Evolutionary conservation across 768 basidiomycete species (phyloP), one percentile per base, ranked within the genome.

Genomic region (Mycena chlorophos): DNA sequence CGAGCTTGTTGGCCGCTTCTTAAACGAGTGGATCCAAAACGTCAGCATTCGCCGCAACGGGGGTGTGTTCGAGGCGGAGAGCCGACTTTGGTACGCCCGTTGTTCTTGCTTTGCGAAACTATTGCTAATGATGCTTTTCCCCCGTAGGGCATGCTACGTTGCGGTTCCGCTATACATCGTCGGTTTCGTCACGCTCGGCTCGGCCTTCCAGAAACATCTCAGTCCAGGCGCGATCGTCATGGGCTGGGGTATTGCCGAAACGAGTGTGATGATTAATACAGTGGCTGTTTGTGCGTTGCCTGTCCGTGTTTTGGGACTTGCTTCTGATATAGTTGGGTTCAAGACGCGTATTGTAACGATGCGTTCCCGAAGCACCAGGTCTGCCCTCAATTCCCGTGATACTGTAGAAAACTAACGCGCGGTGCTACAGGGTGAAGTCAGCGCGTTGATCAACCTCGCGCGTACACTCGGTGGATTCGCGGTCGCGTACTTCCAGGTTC

Each of bases 41-140:
- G 51, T 65, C 20, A 72, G 71, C 40, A 76, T 83, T 58, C 69
- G 70, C 31, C 66, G 76, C 20, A 83, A 84, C 57, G 74, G 75
- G 4, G 84, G 84, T 50, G 79, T 86, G 6, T 84, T 83, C 62
- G 79, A 82, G 59, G 80, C 84, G 0, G 84, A 86, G 64, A 77
- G 72, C 55, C 82, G 82, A 19, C 73, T 83, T 12, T 82, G 80
- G 31, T 34, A n/a, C n/a, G n/a, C n/a, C n/a, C n/a, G n/a, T n/a
- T n/a, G n/a, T 34, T 34, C 8, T 34, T 17, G 31, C 31, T 34
- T 8, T 34, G 8, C 31, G 8, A 8, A 34, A 8, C 31, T 8
- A 34, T 17, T 34, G 31, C 17, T 34, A 8, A 34, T 8, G 8
- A 17, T 17, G 8, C 31, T 8, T 8, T 17, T 8, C 31, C 17